Evolutionary conservation across 495 filamentous ascomycete species (phyloP), one percentile per base, ranked within the genome.

Genomic region (Xylaria curta): DNA sequence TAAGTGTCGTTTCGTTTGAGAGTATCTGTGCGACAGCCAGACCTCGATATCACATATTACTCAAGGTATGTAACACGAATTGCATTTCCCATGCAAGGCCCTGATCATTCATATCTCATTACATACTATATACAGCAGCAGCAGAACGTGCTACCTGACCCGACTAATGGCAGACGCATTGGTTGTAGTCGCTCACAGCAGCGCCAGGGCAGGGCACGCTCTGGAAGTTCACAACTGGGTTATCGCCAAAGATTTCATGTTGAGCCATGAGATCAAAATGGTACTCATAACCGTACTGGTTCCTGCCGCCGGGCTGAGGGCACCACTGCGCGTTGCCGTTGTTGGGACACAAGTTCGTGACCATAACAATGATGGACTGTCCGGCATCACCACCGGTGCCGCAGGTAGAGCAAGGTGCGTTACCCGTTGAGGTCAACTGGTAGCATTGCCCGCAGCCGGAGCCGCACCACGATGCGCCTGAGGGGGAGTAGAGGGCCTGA

Each of bases 181-280:
- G 54, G 3, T 5, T 13, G 17, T 28, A 58, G 9, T 58, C 54
- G 19, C 10, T 28, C 3, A 17, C 28, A 58, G 54, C 54, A 33
- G 54, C 26, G 63, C 76, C 72, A 0, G 81, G 81, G 63, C 81
- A 83, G 4, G 72, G 59, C 10, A 82, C 76, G 21, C 73, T 67
- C 75, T 80, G 74, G 66, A 82, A 83, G 62, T 80, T 73, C 40
- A 83, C 81, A 13, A 83, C 79, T 0, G 75, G 73, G 65, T 83
- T 83, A 61, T 83, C 81, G 19, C 81, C 81, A 61, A 82, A 79
- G 0, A 82, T 62, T 49, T 76, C 64, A 40, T 68, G 78, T 72
- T 81, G 66, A 33, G 78, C 80, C 80, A 82, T 83, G 71, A 83
- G 82, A 61, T 83, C 82, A 69, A 83, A 83, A 64, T 83, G 82